Evolutionary conservation across 1,284 basidiomycete species (phyloP).

Genomic region (Marasmius sp.): DNA sequence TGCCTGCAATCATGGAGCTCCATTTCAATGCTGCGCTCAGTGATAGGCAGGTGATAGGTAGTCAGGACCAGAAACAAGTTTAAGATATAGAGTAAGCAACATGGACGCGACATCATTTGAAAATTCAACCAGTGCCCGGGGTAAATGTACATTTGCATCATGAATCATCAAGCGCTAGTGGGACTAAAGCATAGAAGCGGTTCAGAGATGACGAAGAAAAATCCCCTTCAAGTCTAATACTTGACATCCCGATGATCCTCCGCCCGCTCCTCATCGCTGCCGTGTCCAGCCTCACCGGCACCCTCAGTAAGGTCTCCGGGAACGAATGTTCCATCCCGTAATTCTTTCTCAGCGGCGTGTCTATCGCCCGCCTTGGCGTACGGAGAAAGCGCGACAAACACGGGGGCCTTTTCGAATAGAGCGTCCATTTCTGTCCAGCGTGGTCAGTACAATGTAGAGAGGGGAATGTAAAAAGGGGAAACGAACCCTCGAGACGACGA

Average conservation of each 20-base stretch:
- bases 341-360: conserved; percentile 45
- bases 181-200: too few relatives aligned
- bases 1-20: too few relatives aligned
- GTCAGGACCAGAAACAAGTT: too few relatives aligned
- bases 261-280: not conserved
- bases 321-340: conserved; percentile 34
- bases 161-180: too few relatives aligned
- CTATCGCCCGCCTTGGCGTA: conserved; percentile 37
- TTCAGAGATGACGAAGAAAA: too few relatives aligned
- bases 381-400: conserved; percentile 48
- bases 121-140: too few relatives aligned
- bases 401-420: conserved; percentile 47
- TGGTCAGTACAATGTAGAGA: not conserved
- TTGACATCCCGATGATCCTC: not conserved
- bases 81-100: too few relatives aligned
- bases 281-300: not conserved
- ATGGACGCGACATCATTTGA: too few relatives aligned
- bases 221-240: not conserved
- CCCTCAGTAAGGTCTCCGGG: not conserved
- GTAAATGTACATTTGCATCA: too few relatives aligned
- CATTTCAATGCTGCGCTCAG: too few relatives aligned
- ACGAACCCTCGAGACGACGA: conserved; percentile 43
- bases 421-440: conserved; percentile 50
- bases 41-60: too few relatives aligned
- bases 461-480: not conserved